Conservation (phyloP, 2,329 filamentous ascomycete species). For the Alternaria dauci region DNA sequence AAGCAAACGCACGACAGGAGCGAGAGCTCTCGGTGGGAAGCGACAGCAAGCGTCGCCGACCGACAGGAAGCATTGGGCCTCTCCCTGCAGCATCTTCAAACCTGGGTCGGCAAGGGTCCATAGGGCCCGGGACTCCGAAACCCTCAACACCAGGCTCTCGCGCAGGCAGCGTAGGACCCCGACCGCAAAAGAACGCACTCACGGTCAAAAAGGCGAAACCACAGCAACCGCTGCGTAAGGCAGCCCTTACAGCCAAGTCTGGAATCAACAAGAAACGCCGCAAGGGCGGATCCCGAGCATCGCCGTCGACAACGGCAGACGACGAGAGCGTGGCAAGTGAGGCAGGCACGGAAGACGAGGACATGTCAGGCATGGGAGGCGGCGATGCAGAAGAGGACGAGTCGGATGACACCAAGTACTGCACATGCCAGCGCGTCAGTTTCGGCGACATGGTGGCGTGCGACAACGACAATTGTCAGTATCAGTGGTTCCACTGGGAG, state of each 20-base stretch:
- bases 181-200: conserved; percentile 56
- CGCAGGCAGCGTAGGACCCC: conserved; percentile 67
- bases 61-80: conserved; percentile 62
- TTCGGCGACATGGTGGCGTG: conserved; percentile 91
- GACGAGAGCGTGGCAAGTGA: conserved; percentile 64
- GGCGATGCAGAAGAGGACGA: conserved; percentile 66
- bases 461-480: conserved; percentile 81
- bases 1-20: conserved; percentile 50
- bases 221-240: conserved; percentile 56
- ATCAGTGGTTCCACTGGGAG: conserved; percentile 88
- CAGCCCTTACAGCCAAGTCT: conserved; percentile 46
- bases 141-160: conserved; percentile 62
- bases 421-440: conserved; percentile 81
- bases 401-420: conserved; percentile 80
- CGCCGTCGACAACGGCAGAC: conserved; percentile 56
- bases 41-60: conserved; percentile 67
- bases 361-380: conserved; percentile 60
- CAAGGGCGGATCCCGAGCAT: conserved; percentile 49
- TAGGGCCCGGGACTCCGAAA: conserved; percentile 71
- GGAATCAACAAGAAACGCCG: conserved; percentile 50
- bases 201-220: conserved; percentile 64
- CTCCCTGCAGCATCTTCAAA: conserved; percentile 64
- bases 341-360: conserved; percentile 54
- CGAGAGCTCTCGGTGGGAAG: conserved; percentile 64
- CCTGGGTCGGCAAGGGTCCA: conserved; percentile 65